A percentile compares a stretch with the other conserved stretches of the same genome.
phyloP scores from a whole-genome alignment of 2,329 filamentous ascomycete species.

The Colletotrichum sp. region DNA sequence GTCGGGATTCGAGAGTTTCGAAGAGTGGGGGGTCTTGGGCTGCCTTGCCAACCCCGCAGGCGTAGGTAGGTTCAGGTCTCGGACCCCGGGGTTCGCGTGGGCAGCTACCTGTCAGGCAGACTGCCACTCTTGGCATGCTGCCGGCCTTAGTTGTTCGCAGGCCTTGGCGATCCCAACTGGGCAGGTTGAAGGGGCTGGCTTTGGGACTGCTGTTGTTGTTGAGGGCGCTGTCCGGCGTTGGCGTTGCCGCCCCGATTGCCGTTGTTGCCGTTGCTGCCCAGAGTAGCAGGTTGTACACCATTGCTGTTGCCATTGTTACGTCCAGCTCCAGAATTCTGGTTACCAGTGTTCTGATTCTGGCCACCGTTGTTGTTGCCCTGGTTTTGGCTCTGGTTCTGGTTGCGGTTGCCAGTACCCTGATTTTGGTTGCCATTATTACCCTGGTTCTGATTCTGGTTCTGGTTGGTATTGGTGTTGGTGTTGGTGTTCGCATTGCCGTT shows the following conservation, averaged over 20 bases:
- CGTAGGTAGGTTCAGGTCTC: background rate
- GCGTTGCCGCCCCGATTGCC: background rate
- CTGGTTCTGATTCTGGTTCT: background rate
- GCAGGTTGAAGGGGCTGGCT: background rate
- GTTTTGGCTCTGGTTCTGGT: background rate
- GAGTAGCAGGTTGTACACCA: background rate
- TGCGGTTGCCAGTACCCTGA: background rate
- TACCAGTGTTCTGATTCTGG: background rate
- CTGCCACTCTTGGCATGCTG: background rate
- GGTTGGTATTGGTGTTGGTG: background rate
- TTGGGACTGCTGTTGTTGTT: background rate
- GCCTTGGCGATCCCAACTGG: background rate
- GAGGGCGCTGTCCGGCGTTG: background rate
- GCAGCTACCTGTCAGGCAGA: background rate
- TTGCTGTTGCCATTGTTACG: background rate
- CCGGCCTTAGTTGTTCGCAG: background rate
- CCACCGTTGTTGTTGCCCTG: background rate
- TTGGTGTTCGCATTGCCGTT: background rate
- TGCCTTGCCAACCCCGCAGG: background rate
- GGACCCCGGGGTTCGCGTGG: background rate
- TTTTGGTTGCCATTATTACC: background rate
- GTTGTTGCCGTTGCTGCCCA: background rate
- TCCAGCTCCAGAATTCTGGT: background rate
- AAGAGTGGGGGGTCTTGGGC: background rate
- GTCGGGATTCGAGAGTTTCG: background rate